Evolutionary conservation across 2,329 filamentous ascomycete genomes (phyloP).

Genomic region (Torrubiellomyces zombiae): DNA sequence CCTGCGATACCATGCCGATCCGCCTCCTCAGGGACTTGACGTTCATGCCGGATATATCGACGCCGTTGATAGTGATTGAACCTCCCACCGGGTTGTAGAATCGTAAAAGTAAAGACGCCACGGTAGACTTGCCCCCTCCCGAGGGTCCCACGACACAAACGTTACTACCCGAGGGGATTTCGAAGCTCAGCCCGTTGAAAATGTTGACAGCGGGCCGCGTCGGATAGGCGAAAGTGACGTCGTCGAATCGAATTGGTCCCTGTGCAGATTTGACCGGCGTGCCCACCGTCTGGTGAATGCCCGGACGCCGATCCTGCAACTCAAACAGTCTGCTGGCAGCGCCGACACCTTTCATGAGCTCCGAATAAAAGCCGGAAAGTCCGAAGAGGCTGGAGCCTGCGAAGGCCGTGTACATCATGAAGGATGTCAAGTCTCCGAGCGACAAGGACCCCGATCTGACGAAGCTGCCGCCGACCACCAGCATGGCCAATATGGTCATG

Average conservation of each 20-base stretch:
- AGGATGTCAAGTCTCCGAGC: constrained; percentile 84
- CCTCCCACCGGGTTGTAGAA: constrained; percentile 79
- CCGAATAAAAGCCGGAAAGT: constrained; percentile 88
- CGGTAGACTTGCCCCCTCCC: constrained; percentile 90
- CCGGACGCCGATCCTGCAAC: constrained; percentile 75
- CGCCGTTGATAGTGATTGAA: constrained; percentile 65
- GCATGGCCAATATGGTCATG: constrained; percentile 81
- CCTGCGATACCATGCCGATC: constrained; percentile 89
- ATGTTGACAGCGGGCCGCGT: constrained; percentile 84
- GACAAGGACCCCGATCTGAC: constrained; percentile 75
- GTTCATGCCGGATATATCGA: constrained; percentile 74
- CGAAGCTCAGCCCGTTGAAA: constrained; percentile 77
- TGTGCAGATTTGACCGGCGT: constrained; percentile 65
- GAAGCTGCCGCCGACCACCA: constrained; percentile 81
- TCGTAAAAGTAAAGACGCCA: constrained; percentile 74
- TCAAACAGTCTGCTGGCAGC: constrained; percentile 94
- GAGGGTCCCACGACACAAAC: constrained; percentile 94
- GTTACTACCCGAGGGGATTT: constrained; percentile 83
- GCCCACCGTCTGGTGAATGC: constrained; percentile 76
- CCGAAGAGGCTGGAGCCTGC: constrained; percentile 78
- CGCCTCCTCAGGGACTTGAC: constrained; percentile 81
- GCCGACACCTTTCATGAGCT: constrained; percentile 97
- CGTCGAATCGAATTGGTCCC: constrained; percentile 73
- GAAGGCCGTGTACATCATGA: constrained; percentile 96
- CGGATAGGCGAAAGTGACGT: constrained; percentile 82